Evolutionary conservation across 2,329 filamentous ascomycete species (phyloP).

Genomic region (Colletotrichum costaricense): DNA sequence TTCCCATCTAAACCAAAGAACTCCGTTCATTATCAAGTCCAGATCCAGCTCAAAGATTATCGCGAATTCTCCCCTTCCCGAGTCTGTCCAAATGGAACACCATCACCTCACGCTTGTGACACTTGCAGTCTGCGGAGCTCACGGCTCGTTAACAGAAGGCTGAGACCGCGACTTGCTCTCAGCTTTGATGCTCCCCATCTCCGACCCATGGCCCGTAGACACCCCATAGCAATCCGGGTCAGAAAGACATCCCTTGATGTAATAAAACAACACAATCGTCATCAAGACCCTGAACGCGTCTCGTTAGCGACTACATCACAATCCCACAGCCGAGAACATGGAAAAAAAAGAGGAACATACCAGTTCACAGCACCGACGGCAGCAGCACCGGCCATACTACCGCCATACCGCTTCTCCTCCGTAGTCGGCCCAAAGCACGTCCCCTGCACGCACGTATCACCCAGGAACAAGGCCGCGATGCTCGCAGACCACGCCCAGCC

Average conservation of each 20-base stretch:
- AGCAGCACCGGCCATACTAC: slow-evolving; percentile 51
- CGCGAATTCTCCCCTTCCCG: background rate
- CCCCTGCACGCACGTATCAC: slow-evolving; percentile 34
- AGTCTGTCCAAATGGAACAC: background rate
- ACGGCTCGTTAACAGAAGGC: background rate
- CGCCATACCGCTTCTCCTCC: slow-evolving; percentile 37
- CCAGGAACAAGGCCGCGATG: slow-evolving; percentile 43
- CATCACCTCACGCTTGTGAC: background rate
- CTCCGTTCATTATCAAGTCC: slow-evolving; percentile 16
- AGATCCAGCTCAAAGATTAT: background rate
- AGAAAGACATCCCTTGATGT: slow-evolving; percentile 47
- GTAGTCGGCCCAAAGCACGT: slow-evolving; percentile 38
- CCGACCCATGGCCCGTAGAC: slow-evolving; percentile 36
- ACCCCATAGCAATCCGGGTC: slow-evolving; percentile 35
- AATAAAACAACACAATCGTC: slow-evolving; percentile 52
- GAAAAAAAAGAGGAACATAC: slow-evolving; percentile 39
- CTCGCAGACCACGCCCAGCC: slow-evolving; percentile 56
- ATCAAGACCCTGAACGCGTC: slow-evolving; percentile 48
- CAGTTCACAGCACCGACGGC: slow-evolving; percentile 55
- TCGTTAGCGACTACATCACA: background rate
- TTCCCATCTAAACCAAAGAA: background rate
- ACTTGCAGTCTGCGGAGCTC: background rate
- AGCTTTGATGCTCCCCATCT: slow-evolving; percentile 44
- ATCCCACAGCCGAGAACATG: background rate
- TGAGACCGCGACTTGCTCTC: slow-evolving; percentile 27